A percentile compares a stretch with the other conserved stretches of the same genome.
phyloP scores from a whole-genome alignment of 179 eudicot genomes.

The Heliamphora pulchella region DNA sequence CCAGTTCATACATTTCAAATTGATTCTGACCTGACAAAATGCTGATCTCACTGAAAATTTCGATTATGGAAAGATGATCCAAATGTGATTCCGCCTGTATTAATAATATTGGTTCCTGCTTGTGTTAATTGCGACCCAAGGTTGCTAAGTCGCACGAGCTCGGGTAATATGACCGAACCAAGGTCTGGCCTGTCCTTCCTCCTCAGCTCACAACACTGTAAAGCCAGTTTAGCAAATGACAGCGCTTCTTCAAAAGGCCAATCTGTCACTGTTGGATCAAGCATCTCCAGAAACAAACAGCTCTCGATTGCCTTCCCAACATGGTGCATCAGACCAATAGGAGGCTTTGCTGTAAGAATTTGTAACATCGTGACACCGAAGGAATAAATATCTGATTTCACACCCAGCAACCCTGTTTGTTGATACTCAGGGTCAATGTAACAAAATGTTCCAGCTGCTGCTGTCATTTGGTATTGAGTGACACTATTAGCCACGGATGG shows the following conservation, averaged over 20 bases:
- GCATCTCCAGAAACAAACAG: slow-evolving; percentile 35
- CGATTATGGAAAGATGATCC: background rate
- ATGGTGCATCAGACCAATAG: slow-evolving; percentile 57
- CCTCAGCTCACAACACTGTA: slow-evolving; percentile 61
- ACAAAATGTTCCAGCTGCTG: slow-evolving; percentile 86
- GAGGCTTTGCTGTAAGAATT: slow-evolving; percentile 52
- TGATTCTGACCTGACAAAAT: slow-evolving; percentile 17
- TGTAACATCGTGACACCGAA: slow-evolving; percentile 62
- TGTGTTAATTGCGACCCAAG: too few species aligned
- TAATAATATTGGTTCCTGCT: background rate
- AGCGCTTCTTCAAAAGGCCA: slow-evolving; percentile 69
- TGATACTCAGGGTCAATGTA: slow-evolving; percentile 94
- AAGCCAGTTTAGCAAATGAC: slow-evolving; percentile 47
- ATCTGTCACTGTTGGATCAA: slow-evolving; percentile 50
- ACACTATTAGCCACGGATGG: slow-evolving; percentile 42
- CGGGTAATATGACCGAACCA: slow-evolving; percentile 52
- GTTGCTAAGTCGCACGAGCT: slow-evolving; percentile 44
- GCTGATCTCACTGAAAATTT: slow-evolving; percentile 14
- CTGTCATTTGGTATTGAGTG: slow-evolving; percentile 62
- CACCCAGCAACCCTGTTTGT: slow-evolving; percentile 64
- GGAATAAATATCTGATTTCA: slow-evolving; percentile 74
- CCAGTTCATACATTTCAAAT: background rate
- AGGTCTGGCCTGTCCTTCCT: slow-evolving; percentile 76
- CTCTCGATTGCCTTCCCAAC: slow-evolving; percentile 49
- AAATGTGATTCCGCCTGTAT: background rate